phyloP scores from a whole-genome alignment of 2,329 filamentous ascomycete species.

The Fusarium piperis region DNA sequence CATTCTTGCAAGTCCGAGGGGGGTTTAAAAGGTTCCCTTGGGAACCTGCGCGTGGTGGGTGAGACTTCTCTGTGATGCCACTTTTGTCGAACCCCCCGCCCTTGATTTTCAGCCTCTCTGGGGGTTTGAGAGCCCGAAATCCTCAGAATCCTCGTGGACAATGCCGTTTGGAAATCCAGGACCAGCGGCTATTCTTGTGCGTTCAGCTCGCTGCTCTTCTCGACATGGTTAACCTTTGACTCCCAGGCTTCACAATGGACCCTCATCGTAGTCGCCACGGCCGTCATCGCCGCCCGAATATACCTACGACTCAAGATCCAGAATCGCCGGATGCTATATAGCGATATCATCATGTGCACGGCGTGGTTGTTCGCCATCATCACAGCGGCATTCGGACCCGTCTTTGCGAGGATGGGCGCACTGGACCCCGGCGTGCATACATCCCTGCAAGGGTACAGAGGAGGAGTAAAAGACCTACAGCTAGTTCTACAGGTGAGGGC shows the following conservation, averaged over 20 bases:
- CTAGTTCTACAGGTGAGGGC: slow-evolving; percentile 20
- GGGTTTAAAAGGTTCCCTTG: background rate
- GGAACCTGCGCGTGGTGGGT: background rate
- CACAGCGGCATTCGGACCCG: slow-evolving; percentile 12
- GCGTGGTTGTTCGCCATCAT: slow-evolving; percentile 22
- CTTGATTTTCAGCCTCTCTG: background rate
- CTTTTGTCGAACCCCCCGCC: background rate
- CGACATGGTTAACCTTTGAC: rapidly evolving
- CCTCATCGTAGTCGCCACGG: slow-evolving; percentile 10
- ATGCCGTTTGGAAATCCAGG: background rate
- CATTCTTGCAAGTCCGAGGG: background rate
- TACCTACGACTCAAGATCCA: slow-evolving; percentile 30
- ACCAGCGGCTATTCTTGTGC: slow-evolving; percentile 4
- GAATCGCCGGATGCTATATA: slow-evolving; percentile 13
- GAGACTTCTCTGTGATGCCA: background rate
- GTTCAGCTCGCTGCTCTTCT: background rate
- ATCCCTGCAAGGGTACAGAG: slow-evolving; percentile 1
- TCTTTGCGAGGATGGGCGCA: slow-evolving; percentile 5
- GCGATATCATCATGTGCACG: slow-evolving; percentile 29
- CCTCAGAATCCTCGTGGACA: background rate
- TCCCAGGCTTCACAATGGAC: slow-evolving; percentile 16
- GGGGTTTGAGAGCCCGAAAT: background rate
- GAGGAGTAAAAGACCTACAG: background rate
- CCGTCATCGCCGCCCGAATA: slow-evolving; percentile 24
- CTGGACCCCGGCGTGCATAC: slow-evolving; percentile 24